phyloP scores from a whole-genome alignment of 805 yeast species.

The Zygosaccharomyces siamensis region DNA sequence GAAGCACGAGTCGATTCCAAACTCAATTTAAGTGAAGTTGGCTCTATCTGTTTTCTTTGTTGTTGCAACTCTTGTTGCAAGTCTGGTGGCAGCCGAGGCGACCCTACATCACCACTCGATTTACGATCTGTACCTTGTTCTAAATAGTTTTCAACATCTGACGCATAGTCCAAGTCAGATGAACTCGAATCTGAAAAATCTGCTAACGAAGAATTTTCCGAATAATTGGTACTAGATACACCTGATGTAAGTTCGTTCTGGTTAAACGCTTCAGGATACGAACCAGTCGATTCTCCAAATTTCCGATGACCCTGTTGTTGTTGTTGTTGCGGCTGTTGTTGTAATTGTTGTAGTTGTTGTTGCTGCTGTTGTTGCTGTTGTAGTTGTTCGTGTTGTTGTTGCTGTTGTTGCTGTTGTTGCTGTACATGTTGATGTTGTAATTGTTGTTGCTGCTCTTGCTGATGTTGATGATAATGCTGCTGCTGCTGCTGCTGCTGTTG shows the following conservation, averaged over 20 bases:
- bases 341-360: not conserved
- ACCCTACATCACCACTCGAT: not conserved
- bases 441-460: not conserved
- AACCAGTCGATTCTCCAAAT: not conserved
- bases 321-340: not conserved
- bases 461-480: too few relatives aligned
- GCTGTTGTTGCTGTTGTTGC: too few relatives aligned
- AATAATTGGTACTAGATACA: not conserved
- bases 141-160: slow-evolving; percentile 1
- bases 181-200: not conserved
- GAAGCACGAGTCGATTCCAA: not conserved
- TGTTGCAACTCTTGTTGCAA: not conserved
- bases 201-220: not conserved
- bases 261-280: not conserved
- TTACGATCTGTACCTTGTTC: slow-evolving; percentile 5
- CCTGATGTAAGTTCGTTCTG: not conserved
- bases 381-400: too few relatives aligned
- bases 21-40: not conserved
- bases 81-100: not conserved
- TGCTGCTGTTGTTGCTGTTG: too few relatives aligned
- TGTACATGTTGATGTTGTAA: not conserved
- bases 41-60: not conserved
- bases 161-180: not conserved
- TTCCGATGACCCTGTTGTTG: not conserved
- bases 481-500: too few relatives aligned